Evolutionary conservation across 148 eudicot genomes (phyloP), one percentile per base, ranked within the genome.

Genomic region (Chenopodium suecicum): DNA sequence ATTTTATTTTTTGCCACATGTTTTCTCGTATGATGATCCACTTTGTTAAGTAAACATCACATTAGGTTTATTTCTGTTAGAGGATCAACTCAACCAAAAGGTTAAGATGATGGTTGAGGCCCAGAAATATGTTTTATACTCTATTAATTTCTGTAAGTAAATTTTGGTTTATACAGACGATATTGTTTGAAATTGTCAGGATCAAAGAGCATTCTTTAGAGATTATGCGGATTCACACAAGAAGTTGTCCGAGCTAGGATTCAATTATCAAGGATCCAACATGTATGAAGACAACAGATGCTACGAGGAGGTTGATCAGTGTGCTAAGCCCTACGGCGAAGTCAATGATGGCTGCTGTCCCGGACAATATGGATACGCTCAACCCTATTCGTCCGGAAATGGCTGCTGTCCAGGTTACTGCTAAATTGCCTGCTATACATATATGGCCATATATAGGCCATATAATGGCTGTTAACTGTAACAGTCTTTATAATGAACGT

Each of bases 161-260:
- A 48, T 9, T 9, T 48, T 48, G 52, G 52, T 48, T 48, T 9
- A 48, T 54, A 54, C 3, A 52, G 56, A 14, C 11, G 13, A 52
- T 14, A 52, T 2, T 50, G 16, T 50, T 50, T 50, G 14, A 34
- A 34, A 34, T 34, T 34, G 37, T 34, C 44, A 93, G 98, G 93
- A 95, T 78, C 91, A 95, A 71, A 91, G 88, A 41, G 91, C 89
- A 52, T 95, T 95, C 81, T 95, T 95, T 83, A 84, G 76, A 84
- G 97, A 93, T 81, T 95, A 95, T 83, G 95, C 95, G 9, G 87
- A 71, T 52, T 95, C 98, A 81, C 98, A 93, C 92, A 93, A 91
- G 89, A 95, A 91, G 82, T 82, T 93, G 37, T 95, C 98, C 0
- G 93, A 93, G 88, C 85, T 95, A 27, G 98, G 98, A 50, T 91